Percentiles rank a stretch among this genome's conserved stretches.
These are phyloP conservation scores for Backusella tarrabulga DNA, from an alignment of 192 early-diverging fungal genomes.

Conservation along the genomic window DNA sequence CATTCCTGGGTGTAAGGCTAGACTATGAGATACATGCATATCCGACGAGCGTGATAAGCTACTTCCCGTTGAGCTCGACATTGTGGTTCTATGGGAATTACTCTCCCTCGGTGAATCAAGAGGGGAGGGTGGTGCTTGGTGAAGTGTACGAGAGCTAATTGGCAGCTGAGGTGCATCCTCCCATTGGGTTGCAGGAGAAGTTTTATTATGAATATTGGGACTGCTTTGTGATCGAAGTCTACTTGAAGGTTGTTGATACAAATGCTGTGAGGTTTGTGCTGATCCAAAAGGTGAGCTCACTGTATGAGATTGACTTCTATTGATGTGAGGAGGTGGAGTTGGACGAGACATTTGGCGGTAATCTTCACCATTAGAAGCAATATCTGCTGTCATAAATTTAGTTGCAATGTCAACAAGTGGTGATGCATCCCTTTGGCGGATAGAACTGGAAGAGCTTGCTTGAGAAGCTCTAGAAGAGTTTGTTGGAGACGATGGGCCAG, in stretches of 20 bases:
- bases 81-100: not conserved
- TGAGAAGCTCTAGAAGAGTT: slow-evolving; percentile 38
- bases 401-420: slow-evolving; percentile 53
- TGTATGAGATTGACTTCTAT: slow-evolving; percentile 12
- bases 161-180: not conserved
- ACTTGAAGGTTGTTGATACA: slow-evolving; percentile 30
- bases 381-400: slow-evolving; percentile 49
- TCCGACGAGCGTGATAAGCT: not conserved
- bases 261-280: not conserved
- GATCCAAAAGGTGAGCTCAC: not conserved
- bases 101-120: not conserved
- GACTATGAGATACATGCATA: not conserved
- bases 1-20: not conserved
- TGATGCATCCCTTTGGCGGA: slow-evolving; percentile 45
- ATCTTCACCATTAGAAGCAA: slow-evolving; percentile 14
- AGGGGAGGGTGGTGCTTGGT: slow-evolving; percentile 16
- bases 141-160: not conserved
- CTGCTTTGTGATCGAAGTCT: slow-evolving; percentile 54
- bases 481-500: slow-evolving; percentile 56
- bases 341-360: slow-evolving; percentile 33
- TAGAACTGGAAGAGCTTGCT: slow-evolving; percentile 27
- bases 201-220: slow-evolving; percentile 51
- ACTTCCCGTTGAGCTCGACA: slow-evolving; percentile 16
- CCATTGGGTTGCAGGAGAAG: not conserved
- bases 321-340: slow-evolving; percentile 8